These are phyloP conservation scores for Euphorbia schlechtendalii DNA, from an alignment of 441 rosid species.

Conservation along the genomic window DNA sequence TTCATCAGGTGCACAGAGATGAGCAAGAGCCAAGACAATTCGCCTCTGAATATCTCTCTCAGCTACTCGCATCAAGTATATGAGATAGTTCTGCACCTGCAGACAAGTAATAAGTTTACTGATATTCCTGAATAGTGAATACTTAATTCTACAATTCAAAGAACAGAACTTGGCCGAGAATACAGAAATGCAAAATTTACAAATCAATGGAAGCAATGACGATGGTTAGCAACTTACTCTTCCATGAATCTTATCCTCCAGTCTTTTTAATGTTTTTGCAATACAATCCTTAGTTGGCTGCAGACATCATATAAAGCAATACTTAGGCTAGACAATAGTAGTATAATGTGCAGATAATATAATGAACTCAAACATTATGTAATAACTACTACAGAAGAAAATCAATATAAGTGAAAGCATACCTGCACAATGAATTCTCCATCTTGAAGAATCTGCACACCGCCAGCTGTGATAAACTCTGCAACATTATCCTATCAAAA, in stretches of 20 bases:
- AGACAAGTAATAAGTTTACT: constrained; percentile 12
- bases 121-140: not conserved
- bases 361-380: not conserved
- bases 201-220: not conserved
- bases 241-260: constrained; percentile 92
- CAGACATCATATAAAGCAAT: constrained; percentile 11
- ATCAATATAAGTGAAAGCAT: constrained; percentile 20
- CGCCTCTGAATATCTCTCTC: constrained; percentile 74
- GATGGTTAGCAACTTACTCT: constrained; percentile 48
- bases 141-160: not conserved
- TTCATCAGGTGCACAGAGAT: constrained; percentile 84
- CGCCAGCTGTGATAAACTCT: constrained; percentile 81
- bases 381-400: not conserved
- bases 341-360: not conserved
- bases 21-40: constrained; percentile 86
- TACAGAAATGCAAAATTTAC: not conserved
- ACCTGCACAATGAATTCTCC: constrained; percentile 92
- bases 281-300: constrained; percentile 97
- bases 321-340: not conserved
- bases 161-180: not conserved
- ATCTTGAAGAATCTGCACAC: constrained; percentile 82
- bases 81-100: constrained; percentile 70
- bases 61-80: constrained; percentile 69
- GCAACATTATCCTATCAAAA: constrained; percentile 74
- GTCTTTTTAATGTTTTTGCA: constrained; percentile 78